These are phyloP conservation scores for Ceratobasidium theobromae DNA, from an alignment of 1,284 basidiomycete genomes.

Conservation along the genomic window DNA sequence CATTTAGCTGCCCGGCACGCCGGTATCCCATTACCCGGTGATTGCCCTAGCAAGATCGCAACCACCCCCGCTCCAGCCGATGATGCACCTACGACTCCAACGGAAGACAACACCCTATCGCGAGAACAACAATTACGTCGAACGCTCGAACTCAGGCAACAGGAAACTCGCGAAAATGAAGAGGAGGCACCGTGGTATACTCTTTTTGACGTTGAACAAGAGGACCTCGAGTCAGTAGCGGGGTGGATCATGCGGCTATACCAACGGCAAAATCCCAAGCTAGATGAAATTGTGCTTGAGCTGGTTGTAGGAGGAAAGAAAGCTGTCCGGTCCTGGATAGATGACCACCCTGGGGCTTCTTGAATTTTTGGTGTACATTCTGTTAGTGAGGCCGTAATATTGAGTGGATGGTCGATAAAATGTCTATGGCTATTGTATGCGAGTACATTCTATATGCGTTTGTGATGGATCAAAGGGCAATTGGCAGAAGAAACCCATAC, in stretches of 20 bases:
- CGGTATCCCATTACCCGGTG: conserved; percentile 69
- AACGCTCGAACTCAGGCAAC: conserved; percentile 13
- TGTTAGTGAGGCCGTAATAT: neutral
- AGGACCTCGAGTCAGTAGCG: conserved; percentile 79
- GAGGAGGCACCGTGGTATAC: conserved; percentile 65
- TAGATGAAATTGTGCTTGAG: conserved; percentile 44
- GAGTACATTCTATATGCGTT: conserved; percentile 20
- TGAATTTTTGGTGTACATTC: conserved; percentile 8
- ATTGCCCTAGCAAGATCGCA: conserved; percentile 38
- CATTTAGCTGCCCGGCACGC: conserved; percentile 70
- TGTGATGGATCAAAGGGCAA: conserved; percentile 23
- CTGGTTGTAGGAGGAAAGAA: conserved; percentile 64
- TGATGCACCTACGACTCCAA: conserved; percentile 46
- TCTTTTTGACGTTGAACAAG: conserved; percentile 82
- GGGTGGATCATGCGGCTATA: conserved; percentile 81
- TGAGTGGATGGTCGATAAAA: neutral
- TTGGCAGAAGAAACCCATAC: conserved; percentile 25
- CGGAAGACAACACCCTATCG: neutral
- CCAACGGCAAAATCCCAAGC: conserved; percentile 45
- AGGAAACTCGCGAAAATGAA: conserved; percentile 7
- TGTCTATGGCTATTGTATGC: conserved; percentile 14
- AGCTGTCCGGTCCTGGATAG: conserved; percentile 73
- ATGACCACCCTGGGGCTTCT: conserved; percentile 19
- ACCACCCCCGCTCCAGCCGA: conserved; percentile 39
- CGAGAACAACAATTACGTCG: conserved; percentile 16